Base-by-base conservation (phyloP, 352 stramenopile species). In the Phytophthora podocarpi region DNA sequence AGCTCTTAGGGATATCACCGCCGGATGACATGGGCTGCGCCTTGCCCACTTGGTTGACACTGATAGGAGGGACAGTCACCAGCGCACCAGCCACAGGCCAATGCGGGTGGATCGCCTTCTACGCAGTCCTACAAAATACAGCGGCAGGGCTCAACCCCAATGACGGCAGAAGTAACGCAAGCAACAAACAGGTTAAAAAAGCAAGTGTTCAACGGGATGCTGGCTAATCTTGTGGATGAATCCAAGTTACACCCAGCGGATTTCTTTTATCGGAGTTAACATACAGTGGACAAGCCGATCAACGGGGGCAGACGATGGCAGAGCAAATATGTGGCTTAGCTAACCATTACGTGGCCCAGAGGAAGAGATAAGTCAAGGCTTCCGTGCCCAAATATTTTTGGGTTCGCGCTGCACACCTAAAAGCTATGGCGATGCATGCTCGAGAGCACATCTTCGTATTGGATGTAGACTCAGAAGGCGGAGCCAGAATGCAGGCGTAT, bases 21-120 rank as follows among this genome's bases (percentile, higher is more conserved):
- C n/a, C n/a, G n/a, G n/a, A n/a, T n/a, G n/a, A n/a, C n/a, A n/a
- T n/a, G n/a, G n/a, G n/a, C n/a, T 21, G n/a, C 36, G 23, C 11
- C 36, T 6, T 26, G 16, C 3, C 36, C 35, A 31, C 9, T 0
- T 58, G 49, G 49, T 5, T 58, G 16, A 26, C 23, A 1, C 15
- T 59, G 12, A 10, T 59, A 6, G 37, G 36, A 2, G 50, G 37
- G 1, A 37, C 13, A 10, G n/a, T 49, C 1, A 20, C 4, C 5
- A 37, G 43, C 15, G 51, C 50, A 2, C n/a, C 51, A 1, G 51
- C 28, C 1, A 59, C 13, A 4, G 51, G 39, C 0, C 39, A 59
- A 2, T 59, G 50, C 8, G 50, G 50, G 2, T 51, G 51, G 51
- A 5, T 49, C 5, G 39, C 39, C 0, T 42, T 43, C 20, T 50